A percentile compares a stretch with the other conserved stretches of the same genome.
phyloP scores from a whole-genome alignment of 495 filamentous ascomycete species.

The Chaetomium tenue region DNA sequence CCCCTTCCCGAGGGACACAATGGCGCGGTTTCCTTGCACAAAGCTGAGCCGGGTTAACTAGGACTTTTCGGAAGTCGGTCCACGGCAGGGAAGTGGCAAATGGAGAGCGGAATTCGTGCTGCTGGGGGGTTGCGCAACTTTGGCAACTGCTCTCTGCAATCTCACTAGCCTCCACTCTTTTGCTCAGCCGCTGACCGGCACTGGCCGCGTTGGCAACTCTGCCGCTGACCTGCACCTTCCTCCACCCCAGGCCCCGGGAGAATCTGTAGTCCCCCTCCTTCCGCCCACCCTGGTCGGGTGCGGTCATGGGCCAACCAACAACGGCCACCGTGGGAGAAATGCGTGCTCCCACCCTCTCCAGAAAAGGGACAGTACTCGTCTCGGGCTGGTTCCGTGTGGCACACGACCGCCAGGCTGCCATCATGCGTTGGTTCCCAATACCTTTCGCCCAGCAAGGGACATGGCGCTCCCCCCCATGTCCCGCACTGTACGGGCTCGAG shows the following conservation, averaged over 20 bases:
- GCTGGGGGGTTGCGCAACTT: background rate
- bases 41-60: slow-evolving; percentile 7
- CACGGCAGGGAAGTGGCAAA: background rate
- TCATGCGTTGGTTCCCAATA: slow-evolving; percentile 15
- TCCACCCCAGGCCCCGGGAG: background rate
- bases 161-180: slow-evolving; percentile 5
- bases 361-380: slow-evolving; percentile 10
- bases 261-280: background rate
- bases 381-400: slow-evolving; percentile 10
- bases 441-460: background rate
- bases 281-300: slow-evolving; percentile 8
- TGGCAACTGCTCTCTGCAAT: background rate
- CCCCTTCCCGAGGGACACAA: background rate
- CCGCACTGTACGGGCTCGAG: slow-evolving; percentile 19
- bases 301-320: slow-evolving; percentile 33
- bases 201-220: slow-evolving; percentile 12
- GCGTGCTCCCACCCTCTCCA: slow-evolving; percentile 12
- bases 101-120: slow-evolving; percentile 1
- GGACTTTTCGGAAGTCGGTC: background rate
- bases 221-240: slow-evolving; percentile 13
- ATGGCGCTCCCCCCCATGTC: background rate
- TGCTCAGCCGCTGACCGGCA: slow-evolving; percentile 2
- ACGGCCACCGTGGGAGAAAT: slow-evolving; percentile 31
- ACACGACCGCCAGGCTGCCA: slow-evolving; percentile 10
- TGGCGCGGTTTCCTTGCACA: background rate